A percentile compares a stretch with the other conserved stretches of the same genome.
Conservation (phyloP, 495 filamentous ascomycete genomes). For the Aspergillus saccharolyticus region DNA sequence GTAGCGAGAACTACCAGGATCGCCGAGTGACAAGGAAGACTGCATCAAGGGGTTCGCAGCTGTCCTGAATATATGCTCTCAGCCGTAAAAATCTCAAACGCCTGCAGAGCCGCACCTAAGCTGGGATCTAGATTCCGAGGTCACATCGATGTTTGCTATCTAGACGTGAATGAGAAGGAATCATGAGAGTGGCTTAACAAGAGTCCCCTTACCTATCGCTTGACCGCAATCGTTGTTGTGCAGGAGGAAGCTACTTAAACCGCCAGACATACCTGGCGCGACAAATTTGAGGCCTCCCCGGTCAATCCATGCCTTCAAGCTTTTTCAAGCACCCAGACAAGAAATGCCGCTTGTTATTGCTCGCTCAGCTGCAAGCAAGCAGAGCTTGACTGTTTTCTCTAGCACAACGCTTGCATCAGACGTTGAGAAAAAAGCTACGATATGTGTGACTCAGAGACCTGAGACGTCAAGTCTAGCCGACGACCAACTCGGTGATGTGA, state of each 20-base stretch:
- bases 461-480: not conserved
- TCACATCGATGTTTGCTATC: not conserved
- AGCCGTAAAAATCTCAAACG: not conserved
- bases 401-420: constrained; percentile 1
- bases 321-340: not conserved
- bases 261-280: no score
- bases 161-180: not conserved
- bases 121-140: not conserved
- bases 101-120: not conserved
- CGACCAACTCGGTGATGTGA: constrained; percentile 16
- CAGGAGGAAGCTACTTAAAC: not conserved
- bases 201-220: not conserved
- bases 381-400: not conserved
- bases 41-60: not conserved
- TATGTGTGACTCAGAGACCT: not conserved
- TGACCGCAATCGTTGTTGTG: not conserved
- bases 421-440: constrained; percentile 8
- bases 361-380: not conserved
- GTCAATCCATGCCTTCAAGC: not conserved
- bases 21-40: not conserved
- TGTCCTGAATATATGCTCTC: not conserved
- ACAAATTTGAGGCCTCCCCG: no score
- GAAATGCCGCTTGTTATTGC: constrained; percentile 13
- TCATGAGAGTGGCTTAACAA: not conserved
- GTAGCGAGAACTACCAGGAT: not conserved